A percentile compares a stretch with the other conserved stretches of the same genome.
These are phyloP conservation scores for Ephemerocybe angulata DNA, from an alignment of 768 basidiomycete genomes.

Conservation along the genomic window DNA sequence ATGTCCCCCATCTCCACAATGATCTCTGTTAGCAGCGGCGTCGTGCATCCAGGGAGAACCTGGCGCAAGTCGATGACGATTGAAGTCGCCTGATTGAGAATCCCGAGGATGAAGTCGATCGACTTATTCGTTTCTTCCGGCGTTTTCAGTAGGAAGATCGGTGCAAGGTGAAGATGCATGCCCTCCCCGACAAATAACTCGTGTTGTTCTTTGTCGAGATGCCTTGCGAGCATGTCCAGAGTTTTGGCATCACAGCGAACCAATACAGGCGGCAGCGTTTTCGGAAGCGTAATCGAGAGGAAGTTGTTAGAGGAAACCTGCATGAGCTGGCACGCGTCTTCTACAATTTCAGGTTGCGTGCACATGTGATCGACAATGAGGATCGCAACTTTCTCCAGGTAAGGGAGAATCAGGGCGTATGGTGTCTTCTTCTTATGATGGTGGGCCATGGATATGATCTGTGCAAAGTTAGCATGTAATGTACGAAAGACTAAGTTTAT, in stretches of 20 bases:
- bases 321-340: conserved; percentile 69
- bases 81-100: conserved; percentile 48
- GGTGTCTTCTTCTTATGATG: conserved; percentile 51
- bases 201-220: conserved; percentile 38
- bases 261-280: conserved; percentile 69
- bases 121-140: conserved; percentile 54
- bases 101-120: conserved; percentile 56
- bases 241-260: conserved; percentile 54
- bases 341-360: conserved; percentile 54
- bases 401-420: conserved; percentile 67
- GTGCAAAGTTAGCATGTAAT: background rate
- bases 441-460: conserved; percentile 61
- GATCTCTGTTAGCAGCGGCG: conserved; percentile 69
- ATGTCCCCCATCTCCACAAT: conserved; percentile 78
- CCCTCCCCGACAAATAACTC: conserved; percentile 52
- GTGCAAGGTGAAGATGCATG: conserved; percentile 55
- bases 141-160: conserved; percentile 58
- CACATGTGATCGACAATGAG: conserved; percentile 58
- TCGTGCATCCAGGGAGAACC: conserved; percentile 62
- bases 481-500: no score
- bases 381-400: conserved; percentile 62
- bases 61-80: conserved; percentile 40
- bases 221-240: conserved; percentile 57
- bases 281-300: conserved; percentile 55
- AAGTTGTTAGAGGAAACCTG: conserved; percentile 55